Evolutionary conservation across 1,284 basidiomycete species (phyloP).

Genomic region (Anthracocystis setariae): DNA sequence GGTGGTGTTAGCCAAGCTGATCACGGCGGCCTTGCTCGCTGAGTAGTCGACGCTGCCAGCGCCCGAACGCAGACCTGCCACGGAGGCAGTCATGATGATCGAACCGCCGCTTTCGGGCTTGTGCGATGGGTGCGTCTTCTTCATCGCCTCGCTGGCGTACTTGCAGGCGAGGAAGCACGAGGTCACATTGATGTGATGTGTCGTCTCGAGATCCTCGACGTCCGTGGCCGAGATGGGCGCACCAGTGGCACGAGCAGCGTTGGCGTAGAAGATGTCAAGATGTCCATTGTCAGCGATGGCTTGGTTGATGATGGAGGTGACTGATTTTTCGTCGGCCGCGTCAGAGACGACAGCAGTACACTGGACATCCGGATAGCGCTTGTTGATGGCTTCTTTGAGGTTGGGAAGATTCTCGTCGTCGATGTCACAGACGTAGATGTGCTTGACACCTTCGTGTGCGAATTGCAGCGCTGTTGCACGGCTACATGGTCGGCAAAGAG

Average conservation of each 20-base stretch:
- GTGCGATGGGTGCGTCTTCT: slow-evolving; percentile 73
- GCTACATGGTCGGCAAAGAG: neutral
- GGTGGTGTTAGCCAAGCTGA: slow-evolving; percentile 83
- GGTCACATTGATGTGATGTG: slow-evolving; percentile 81
- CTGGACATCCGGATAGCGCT: slow-evolving; percentile 80
- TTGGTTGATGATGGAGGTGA: slow-evolving; percentile 77
- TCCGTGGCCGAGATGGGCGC: slow-evolving; percentile 74
- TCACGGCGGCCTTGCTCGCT: slow-evolving; percentile 69
- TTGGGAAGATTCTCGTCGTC: slow-evolving; percentile 77
- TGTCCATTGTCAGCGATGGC: slow-evolving; percentile 82
- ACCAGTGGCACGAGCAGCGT: slow-evolving; percentile 72
- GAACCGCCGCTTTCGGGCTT: slow-evolving; percentile 77
- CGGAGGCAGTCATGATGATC: slow-evolving; percentile 91
- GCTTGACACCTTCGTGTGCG: slow-evolving; percentile 75
- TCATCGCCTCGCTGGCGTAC: slow-evolving; percentile 83
- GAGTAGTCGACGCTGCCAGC: slow-evolving; percentile 85
- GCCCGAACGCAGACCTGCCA: slow-evolving; percentile 85
- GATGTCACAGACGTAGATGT: slow-evolving; percentile 86
- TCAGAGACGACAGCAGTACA: slow-evolving; percentile 74
- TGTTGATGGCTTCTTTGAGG: slow-evolving; percentile 77
- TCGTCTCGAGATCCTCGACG: slow-evolving; percentile 77
- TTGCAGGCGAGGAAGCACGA: slow-evolving; percentile 94
- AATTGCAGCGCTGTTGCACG: slow-evolving; percentile 36
- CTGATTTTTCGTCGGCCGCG: slow-evolving; percentile 81
- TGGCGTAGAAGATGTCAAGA: slow-evolving; percentile 93